Evolutionary conservation across 2,329 filamentous ascomycete species (phyloP).

Genomic region (Balansia obtecta): DNA sequence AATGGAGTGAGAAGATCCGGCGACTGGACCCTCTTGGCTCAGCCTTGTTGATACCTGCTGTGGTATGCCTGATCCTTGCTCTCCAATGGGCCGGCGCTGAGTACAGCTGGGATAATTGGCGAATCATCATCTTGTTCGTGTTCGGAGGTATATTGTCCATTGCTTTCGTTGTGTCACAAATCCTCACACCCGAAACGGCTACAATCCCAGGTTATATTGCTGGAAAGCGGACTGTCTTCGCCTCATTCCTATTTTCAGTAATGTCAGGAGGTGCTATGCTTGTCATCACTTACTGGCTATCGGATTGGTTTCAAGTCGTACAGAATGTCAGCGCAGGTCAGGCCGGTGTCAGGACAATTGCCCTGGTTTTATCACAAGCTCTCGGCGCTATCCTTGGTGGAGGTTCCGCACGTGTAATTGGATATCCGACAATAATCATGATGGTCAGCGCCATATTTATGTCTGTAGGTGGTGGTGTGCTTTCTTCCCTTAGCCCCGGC

Average conservation of each 20-base stretch:
- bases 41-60: not conserved
- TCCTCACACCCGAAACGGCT: constrained; percentile 18
- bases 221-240: too few relatives aligned
- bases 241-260: too few relatives aligned
- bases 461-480: constrained; percentile 21
- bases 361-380: constrained; percentile 17
- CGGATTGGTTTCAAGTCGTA: constrained; percentile 20
- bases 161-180: constrained; percentile 20
- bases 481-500: constrained; percentile 19
- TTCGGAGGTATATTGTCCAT: constrained; percentile 4
- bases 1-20: constrained; percentile 1
- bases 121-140: constrained; percentile 29
- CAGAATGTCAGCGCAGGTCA: constrained; percentile 18
- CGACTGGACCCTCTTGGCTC: constrained; percentile 16
- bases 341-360: constrained; percentile 21
- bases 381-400: constrained; percentile 16
- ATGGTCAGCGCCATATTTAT: constrained; percentile 16
- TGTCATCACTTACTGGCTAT: too few relatives aligned
- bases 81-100: constrained; percentile 30
- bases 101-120: constrained; percentile 29
- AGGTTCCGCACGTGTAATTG: constrained; percentile 15
- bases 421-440: constrained; percentile 24
- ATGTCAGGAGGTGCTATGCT: too few relatives aligned
- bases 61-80: constrained; percentile 21
- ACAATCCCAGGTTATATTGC: constrained; percentile 15